Conservation (phyloP, 2,329 filamentous ascomycete genomes). For the Parastagonospora avenae region DNA sequence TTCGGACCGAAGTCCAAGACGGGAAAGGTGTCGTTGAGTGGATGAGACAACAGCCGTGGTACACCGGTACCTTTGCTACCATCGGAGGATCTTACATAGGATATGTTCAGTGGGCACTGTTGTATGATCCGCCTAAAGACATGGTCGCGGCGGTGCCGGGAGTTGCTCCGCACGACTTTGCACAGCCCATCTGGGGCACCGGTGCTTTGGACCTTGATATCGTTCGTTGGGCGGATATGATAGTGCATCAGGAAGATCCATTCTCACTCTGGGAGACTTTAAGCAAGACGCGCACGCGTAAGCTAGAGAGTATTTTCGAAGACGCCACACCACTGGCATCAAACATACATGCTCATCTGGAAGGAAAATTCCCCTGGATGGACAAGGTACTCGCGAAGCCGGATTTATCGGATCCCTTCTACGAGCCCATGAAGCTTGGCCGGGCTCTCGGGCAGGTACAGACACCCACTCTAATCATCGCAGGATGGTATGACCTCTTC, state of each 20-base stretch:
- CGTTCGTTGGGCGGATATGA: constrained; percentile 7
- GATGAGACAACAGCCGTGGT: constrained; percentile 20
- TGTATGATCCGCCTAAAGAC: constrained; percentile 14
- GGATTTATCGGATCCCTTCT: constrained; percentile 11
- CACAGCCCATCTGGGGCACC: constrained; percentile 5
- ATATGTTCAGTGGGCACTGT: constrained; percentile 16
- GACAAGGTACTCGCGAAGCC: constrained; percentile 3
- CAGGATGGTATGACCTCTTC: constrained; percentile 22
- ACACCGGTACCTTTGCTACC: constrained; percentile 17
- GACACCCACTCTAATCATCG: constrained; percentile 16
- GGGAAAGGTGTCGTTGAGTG: constrained; percentile 15
- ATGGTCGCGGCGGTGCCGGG: constrained; percentile 12
- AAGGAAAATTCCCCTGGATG: constrained; percentile 7
- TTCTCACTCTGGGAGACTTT: neutral
- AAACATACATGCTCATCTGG: constrained; percentile 1
- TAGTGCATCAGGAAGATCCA: constrained; percentile 7
- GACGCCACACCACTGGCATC: constrained; percentile 3
- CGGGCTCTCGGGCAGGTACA: constrained; percentile 12
- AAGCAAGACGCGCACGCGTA: neutral
- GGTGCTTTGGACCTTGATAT: constrained; percentile 13
- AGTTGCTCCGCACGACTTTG: constrained; percentile 12
- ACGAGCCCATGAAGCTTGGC: constrained; percentile 8
- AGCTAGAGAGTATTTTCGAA: constrained; percentile 3
- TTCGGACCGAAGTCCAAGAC: constrained; percentile 13
- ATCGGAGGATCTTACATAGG: constrained; percentile 15